Evolutionary conservation across 2,329 filamentous ascomycete genomes (phyloP), one percentile per base, ranked within the genome.

Genomic region (Penicillium palitans): DNA sequence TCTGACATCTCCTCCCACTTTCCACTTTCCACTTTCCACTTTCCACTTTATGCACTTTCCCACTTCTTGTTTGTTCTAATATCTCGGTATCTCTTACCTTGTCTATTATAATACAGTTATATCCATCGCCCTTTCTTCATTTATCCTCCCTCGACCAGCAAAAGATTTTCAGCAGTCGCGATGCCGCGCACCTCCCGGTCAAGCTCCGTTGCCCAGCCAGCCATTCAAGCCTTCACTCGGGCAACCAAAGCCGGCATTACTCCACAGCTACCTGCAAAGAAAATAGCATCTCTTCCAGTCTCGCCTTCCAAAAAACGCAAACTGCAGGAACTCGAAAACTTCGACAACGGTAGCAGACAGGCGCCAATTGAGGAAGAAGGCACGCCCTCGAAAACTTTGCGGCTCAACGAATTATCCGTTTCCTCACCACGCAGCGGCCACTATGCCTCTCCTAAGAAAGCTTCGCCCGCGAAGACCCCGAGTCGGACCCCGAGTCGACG

Each of bases 151-250:
- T 51, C 27, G 31, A 27, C 19, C 27, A 31, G 15, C 42, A 52
- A 57, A 57, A 66, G 67, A 56, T 68, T 56, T 60, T 60, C 40
- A 25, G 60, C 57, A 67, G 57, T 33, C 55, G 61, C 68, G 61
- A 75, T 74, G 70, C 51, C 68, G 65, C 71, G 70, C 64, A 62
- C 68, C 54, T 61, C 72, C 47, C 61, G 63, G 57, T 62, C 64
- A 60, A 60, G 66, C 66, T 59, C 66, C 70, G 70, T 74, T 65
- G 68, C 71, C 48, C 65, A 67, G 61, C 63, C 65, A 73, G 80
- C 72, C 66, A 77, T 81, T 47, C 74, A 76, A 62, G 70, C 69
- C 57, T 81, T 81, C 62, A 71, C 78, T 58, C 76, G 72, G 63
- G 68, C 79, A 57, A 76, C 75, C 46, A 81, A 81, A 64, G 72